Conservation (phyloP, 495 filamentous ascomycete genomes). For the Physcia stellaris region DNA sequence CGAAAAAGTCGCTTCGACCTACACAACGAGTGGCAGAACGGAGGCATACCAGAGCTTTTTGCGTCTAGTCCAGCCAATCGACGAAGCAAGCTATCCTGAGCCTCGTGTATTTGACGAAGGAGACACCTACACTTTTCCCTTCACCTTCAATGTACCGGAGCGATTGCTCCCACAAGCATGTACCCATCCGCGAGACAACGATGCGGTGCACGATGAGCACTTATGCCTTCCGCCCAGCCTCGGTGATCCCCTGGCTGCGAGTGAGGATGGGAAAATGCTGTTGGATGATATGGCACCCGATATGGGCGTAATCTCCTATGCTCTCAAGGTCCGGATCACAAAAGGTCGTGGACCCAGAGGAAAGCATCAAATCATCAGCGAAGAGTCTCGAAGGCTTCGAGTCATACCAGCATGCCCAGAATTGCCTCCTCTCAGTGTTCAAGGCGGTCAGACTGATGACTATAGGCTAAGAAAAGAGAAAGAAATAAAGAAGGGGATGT, state of each 20-base stretch:
- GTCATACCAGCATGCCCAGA: slow-evolving; percentile 65
- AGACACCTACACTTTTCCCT: slow-evolving; percentile 58
- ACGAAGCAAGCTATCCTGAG: slow-evolving; percentile 51
- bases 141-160: slow-evolving; percentile 75
- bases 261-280: slow-evolving; percentile 28
- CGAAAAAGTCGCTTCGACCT: slow-evolving; percentile 32
- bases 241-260: slow-evolving; percentile 49
- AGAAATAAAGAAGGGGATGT: slow-evolving; percentile 59
- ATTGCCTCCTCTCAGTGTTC: slow-evolving; percentile 58
- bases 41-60: slow-evolving; percentile 55
- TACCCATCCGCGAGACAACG: slow-evolving; percentile 38
- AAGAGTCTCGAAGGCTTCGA: slow-evolving; percentile 48
- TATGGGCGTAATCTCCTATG: slow-evolving; percentile 68
- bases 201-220: slow-evolving; percentile 56
- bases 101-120: slow-evolving; percentile 55
- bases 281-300: slow-evolving; percentile 73
- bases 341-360: slow-evolving; percentile 27
- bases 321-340: slow-evolving; percentile 41
- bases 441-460: slow-evolving; percentile 37
- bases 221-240: slow-evolving; percentile 67
- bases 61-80: slow-evolving; percentile 68
- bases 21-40: slow-evolving; percentile 32
- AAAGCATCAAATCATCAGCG: slow-evolving; percentile 33
- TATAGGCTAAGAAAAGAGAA: slow-evolving; percentile 66
- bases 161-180: slow-evolving; percentile 52